phyloP scores from a whole-genome alignment of 495 filamentous ascomycete species.

The Aspergillus carlsbadensis region DNA sequence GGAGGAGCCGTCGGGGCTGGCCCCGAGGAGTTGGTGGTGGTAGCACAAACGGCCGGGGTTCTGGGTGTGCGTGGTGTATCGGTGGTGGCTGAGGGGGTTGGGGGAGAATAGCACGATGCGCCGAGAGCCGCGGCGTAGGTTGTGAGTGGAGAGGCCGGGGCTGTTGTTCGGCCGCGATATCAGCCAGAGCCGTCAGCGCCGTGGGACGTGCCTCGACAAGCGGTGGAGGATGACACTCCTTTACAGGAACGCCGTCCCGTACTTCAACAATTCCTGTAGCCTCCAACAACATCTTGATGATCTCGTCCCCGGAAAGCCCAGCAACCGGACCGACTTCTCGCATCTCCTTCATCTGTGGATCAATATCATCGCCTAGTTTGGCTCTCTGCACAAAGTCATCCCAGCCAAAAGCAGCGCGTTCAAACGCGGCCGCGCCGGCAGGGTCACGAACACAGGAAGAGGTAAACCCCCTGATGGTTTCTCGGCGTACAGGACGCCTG shows the following conservation, averaged over 20 bases:
- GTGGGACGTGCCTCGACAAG: slow-evolving; percentile 16
- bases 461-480: slow-evolving; percentile 39
- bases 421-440: slow-evolving; percentile 33
- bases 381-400: slow-evolving; percentile 45
- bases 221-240: slow-evolving; percentile 9
- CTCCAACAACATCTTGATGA: slow-evolving; percentile 24
- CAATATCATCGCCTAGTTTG: slow-evolving; percentile 37
- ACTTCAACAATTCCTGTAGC: slow-evolving; percentile 22
- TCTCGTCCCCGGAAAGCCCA: slow-evolving; percentile 16
- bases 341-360: slow-evolving; percentile 42
- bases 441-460: slow-evolving; percentile 36
- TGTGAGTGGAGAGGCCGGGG: slow-evolving; percentile 26
- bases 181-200: slow-evolving; percentile 35
- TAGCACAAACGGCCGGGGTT: slow-evolving; percentile 41
- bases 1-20: slow-evolving; percentile 40
- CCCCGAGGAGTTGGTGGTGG: slow-evolving; percentile 37
- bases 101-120: slow-evolving; percentile 31
- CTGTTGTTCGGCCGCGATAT: slow-evolving; percentile 30
- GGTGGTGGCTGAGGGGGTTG: slow-evolving; percentile 24
- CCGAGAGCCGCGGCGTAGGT: slow-evolving; percentile 19
- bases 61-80: slow-evolving; percentile 32
- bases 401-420: slow-evolving; percentile 36
- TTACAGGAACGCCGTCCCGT: slow-evolving; percentile 4
- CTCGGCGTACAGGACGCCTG: slow-evolving; percentile 17
- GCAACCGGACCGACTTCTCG: slow-evolving; percentile 18